Base-by-base conservation (phyloP, 495 filamentous ascomycete species). In the Astrothelium macrocarpum region DNA sequence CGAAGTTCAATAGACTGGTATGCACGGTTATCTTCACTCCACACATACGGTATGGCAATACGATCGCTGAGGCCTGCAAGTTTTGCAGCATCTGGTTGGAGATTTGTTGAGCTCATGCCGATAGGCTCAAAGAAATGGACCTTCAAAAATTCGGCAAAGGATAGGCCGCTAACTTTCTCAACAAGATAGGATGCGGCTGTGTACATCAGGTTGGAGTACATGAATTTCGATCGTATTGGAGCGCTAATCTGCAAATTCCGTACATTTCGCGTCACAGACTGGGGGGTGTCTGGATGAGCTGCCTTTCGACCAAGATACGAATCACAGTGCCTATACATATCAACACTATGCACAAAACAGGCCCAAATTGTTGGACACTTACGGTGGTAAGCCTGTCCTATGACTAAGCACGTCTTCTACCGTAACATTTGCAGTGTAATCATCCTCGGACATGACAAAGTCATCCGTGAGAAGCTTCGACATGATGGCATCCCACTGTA, bases 321-420 rank as follows among this genome's bases (percentile, higher is more conserved):
- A n/a, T 11, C 9, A 18, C 34, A n/a, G 49, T 63, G 62, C 7
- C 60, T 62, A 46, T 3, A 46, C 25, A 46, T 23, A 25, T 62
- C 39, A 62, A n/a, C 28, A n/a, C n/a, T n/a, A n/a, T 28, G 23
- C 11, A 53, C 28, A 20, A 49, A 49, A 46, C 2, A 16, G 28
- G 12, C 0, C 2, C 3, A 12, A 32, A 29, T 12, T 20, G 49
- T 28, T 20, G 20, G 45, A 23, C 11, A 64, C 70, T 65, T 53
- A 72, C 72, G 34, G 20, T 26, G 72, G 32, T 59, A 74, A 61
- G 7, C 72, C 72, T 0, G 60, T 71, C 59, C 72, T 53, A 39
- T 74, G 72, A 46, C 71, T 64, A 0, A 73, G 63, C 43, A 73
- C 53, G 43, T 75, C 73, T 28, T 74, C 72, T 9, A 74, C 68